Base-by-base conservation (phyloP, 768 basidiomycete genomes). In the Pleurotus eryngii region DNA sequence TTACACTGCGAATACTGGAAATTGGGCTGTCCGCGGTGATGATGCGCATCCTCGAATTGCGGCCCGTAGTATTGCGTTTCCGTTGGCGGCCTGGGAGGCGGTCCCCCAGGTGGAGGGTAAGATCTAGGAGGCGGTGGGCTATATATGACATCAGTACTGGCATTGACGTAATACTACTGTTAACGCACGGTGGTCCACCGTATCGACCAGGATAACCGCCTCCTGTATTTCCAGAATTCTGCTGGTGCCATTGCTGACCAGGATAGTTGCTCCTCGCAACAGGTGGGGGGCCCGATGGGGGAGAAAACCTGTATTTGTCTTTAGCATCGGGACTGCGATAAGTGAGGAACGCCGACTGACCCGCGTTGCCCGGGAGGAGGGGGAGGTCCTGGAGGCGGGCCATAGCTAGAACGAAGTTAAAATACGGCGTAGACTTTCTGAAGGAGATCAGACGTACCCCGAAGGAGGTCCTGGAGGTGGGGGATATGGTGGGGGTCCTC, bases 1-100 rank as follows among this genome's bases (percentile, higher is more conserved):
- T 74, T 92, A 67, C 95, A 97, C 63, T 92, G 91, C 2, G 92
- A 95, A 65, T 92, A 94, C 63, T 90, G 87, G 76, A 92, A 95
- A 70, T 71, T 90, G 2, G 82, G 80, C 61, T 89, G 84, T 38
- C 76, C 74, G 50, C 71, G 69, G 35, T 75, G 74, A 43, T 79
- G 74, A 17, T 79, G 72, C 2, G 72, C 57, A 18, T 70, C 76
- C 58, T 83, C 75, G 48, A 80, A 70, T 50, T 84, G 83, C 8
- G 84, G 82, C 1, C 86, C 85, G 61, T 87, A 90, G 59, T 77
- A 67, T 63, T 92, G 90, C 26, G 79, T 71, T 43, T 80, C 74
- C 3, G 73, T 63, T 1, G 87, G 85, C 12, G 87, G 86, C 65
- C 69, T 74, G 6, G 74, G 76, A 46, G 84, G 82, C 35, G 79